Evolutionary conservation across 2,329 filamentous ascomycete species (phyloP), one percentile per base, ranked within the genome.

Genomic region (Aureobasidium sp.): DNA sequence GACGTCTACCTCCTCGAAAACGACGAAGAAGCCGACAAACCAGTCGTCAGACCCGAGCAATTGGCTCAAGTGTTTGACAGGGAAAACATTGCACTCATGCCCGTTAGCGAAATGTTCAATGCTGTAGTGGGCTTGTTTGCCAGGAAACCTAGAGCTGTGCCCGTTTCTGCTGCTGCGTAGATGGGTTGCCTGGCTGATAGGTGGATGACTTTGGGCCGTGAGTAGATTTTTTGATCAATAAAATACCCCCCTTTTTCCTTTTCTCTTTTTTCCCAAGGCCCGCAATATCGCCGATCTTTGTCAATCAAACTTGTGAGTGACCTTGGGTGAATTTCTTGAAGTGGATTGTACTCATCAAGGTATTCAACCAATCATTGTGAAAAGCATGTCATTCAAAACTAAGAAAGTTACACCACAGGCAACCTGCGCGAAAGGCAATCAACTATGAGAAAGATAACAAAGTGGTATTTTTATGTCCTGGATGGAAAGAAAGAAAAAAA

Each of bases 51-150:
- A 45, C 83, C 86, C 53, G 86, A 91, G 69, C 82, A 84, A 65
- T 75, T 92, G 60, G 81, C 87, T 6, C 81, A 85, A 56, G 82
- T 92, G 40, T 91, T 92, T 66, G 86, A 91, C 65, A 79, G 81
- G 15, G 85, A 86, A 2, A 82, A 85, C 3, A 88, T 88, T 69
- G 85, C 87, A 0, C 81, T 88, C 68, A 85, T 87, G 24, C 84
- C 87, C 12, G 82, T 92, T 24, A 85, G 88, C 72, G 88, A 91
- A 65, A 82, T 90, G 76, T 91, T 92, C 70, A 85, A 87, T 72
- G 84, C 85, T 72, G 85, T 93, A 42, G 82, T 87, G 14, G 82
- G 78, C 5, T 70, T 90, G 65, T 85, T 88, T 70, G 81, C 82
- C 1, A 77, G 81, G 64, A 86, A 83, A 71, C 79, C 83, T 15